These are phyloP conservation scores for Aristolochia californica DNA, from an alignment of 164 flowering plant species.

Conservation along the genomic window DNA sequence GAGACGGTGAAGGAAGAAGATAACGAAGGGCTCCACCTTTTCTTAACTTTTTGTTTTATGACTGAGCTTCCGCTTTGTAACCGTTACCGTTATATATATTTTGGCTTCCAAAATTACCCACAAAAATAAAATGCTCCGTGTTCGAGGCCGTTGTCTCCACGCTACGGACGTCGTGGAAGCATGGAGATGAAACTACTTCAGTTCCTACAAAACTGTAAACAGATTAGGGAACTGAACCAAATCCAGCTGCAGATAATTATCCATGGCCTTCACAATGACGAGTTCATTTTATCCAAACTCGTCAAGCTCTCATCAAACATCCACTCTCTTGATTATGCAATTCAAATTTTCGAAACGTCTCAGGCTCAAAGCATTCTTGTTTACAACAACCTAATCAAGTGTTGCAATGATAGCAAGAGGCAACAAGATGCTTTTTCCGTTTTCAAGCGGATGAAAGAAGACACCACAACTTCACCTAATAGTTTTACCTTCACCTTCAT, in stretches of 20 bases:
- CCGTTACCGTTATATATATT: too few species aligned
- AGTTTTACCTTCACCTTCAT: conserved; percentile 36
- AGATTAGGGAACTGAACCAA: conserved; percentile 24
- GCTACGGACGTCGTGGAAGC: background rate
- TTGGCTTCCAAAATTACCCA: too few species aligned
- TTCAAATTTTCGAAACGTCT: conserved; percentile 15
- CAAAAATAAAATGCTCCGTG: too few species aligned
- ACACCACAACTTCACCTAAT: conserved; percentile 14
- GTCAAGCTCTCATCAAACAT: conserved; percentile 23
- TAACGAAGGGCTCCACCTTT: too few species aligned
- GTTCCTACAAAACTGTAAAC: conserved; percentile 23
- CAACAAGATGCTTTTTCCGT: conserved; percentile 15
- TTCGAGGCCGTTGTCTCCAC: too few species aligned
- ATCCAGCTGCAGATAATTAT: conserved; percentile 34
- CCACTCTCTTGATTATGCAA: conserved; percentile 17
- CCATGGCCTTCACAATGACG: conserved; percentile 24
- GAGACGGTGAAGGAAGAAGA: too few species aligned
- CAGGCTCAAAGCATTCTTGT: conserved; percentile 17
- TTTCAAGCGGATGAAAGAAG: conserved; percentile 26
- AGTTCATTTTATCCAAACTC: conserved; percentile 26
- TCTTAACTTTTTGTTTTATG: too few species aligned
- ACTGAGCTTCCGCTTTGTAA: too few species aligned
- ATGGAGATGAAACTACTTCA: conserved; percentile 32
- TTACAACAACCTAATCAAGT: conserved; percentile 33
- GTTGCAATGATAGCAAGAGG: conserved; percentile 15